Base-by-base conservation (phyloP, 441 rosid species). In the Pelargonium cotyledonis region DNA sequence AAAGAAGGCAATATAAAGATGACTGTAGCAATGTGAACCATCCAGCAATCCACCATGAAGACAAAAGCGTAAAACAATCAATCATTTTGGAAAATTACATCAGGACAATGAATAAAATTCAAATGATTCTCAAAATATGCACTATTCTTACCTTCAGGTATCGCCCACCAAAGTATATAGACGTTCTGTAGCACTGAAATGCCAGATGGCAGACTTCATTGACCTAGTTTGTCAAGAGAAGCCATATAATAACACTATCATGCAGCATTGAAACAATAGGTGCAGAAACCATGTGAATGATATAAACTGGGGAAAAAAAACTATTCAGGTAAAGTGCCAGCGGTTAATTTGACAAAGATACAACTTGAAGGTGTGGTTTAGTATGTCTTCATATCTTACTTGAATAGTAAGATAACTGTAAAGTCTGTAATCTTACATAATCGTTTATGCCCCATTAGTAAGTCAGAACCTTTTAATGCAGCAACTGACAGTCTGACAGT, bases 141-240 rank as follows among this genome's bases (percentile, higher is more conserved):
- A 15, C 68, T 68, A 31, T 61, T 49, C 85, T 78, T 80, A 88
- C 97, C 86, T 94, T 94, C 68, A 91, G 75, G 83, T 94, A 94
- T 77, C 99, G 87, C 67, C 97, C 99, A 80, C 95, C 91, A 61
- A 94, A 76, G 77, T 76, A 94, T 74, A 94, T 78, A 70, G 91
- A 85, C 63, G 82, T 84, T 82, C 85, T 86, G 83, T 77, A 72
- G 86, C 91, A 88, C 51, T 68, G 75, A 69, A 84, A 76, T 41
- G 77, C 84, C 87, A 89, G 73, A 75, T 58, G 62, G 85, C 95
- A 88, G 77, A 96, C 95, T 78, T 83, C 83, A 67, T 78, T 81
- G 51, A 83, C 86, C 97, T 91, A 70, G 65, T n/a, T 73, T 74
- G 63, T 29, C 29, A 16, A 40, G 72, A 69, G 65, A 57, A 70